A percentile compares a stretch with the other conserved stretches of the same genome.
Conservation (phyloP, 108 stramenopile species). For the Aurantiochytrium sp. region DNA sequence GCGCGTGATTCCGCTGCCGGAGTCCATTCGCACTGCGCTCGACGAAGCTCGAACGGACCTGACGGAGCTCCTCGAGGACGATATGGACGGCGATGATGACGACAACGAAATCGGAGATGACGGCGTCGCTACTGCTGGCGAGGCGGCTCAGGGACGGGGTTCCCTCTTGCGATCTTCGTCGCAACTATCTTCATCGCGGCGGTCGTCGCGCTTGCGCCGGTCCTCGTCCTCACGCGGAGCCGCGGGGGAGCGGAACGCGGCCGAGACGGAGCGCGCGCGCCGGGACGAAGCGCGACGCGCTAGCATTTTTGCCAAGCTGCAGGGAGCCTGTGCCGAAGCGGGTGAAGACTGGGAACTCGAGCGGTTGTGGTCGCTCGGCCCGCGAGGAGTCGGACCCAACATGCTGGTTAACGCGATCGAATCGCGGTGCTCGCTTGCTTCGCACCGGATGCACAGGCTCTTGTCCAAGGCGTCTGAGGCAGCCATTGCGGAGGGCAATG, state of each 20-base stretch:
- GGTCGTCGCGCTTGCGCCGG: not conserved
- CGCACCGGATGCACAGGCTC: not conserved
- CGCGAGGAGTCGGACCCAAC: conserved; percentile 28
- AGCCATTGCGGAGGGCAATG: not conserved
- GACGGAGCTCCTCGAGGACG: not conserved
- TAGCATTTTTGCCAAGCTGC: not conserved
- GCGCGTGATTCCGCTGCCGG: not conserved
- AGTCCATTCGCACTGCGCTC: not conserved
- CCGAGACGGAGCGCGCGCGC: not conserved
- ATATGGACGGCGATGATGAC: not conserved
- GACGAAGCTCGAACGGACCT: not conserved
- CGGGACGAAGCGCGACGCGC: not conserved
- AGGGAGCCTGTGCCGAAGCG: not conserved
- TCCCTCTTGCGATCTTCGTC: not conserved
- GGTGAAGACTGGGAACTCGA: not conserved
- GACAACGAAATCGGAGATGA: not conserved
- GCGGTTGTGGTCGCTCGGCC: not conserved
- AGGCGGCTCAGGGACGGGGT: no score
- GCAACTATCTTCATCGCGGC: not conserved
- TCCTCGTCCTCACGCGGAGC: no score
- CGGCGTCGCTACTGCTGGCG: no score
- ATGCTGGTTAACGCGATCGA: not conserved
- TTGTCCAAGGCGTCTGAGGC: not conserved
- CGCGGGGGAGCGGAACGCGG: no score
- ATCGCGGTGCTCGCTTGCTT: not conserved